A percentile compares a stretch with the other conserved stretches of the same genome.
Conservation (phyloP, 2,329 filamentous ascomycete species). For the Drechslera avenae region DNA sequence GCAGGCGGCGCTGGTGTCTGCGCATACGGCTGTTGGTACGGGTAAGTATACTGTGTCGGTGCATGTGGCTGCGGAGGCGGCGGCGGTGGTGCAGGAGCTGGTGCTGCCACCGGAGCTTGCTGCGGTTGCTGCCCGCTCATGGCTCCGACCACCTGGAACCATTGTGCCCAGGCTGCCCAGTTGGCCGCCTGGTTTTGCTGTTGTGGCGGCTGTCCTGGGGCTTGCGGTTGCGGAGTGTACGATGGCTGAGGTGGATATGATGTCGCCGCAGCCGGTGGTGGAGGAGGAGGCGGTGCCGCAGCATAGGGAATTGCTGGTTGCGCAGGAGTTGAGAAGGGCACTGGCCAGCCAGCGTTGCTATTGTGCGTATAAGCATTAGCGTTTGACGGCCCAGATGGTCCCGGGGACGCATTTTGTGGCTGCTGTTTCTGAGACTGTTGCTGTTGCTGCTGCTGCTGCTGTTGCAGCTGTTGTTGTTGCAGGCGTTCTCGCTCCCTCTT, state of each 20-base stretch:
- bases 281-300: constrained; percentile 21
- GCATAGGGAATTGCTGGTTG: constrained; percentile 26
- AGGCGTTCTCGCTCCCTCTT: constrained; percentile 34
- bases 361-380: constrained; percentile 30
- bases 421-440: constrained; percentile 15
- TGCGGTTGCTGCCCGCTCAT: constrained; percentile 31
- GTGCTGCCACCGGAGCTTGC: constrained; percentile 25
- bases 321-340: constrained; percentile 21
- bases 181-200: constrained; percentile 37
- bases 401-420: constrained; percentile 25
- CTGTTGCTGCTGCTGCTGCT: constrained; percentile 18
- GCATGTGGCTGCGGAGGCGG: constrained; percentile 21
- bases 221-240: constrained; percentile 20
- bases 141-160: constrained; percentile 32
- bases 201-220: constrained; percentile 10
- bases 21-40: constrained; percentile 29
- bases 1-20: constrained; percentile 28
- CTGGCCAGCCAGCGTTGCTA: constrained; percentile 26
- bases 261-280: constrained; percentile 17
- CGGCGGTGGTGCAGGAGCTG: constrained; percentile 27
- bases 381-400: constrained; percentile 26
- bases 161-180: constrained; percentile 36
- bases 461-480: constrained; percentile 14
- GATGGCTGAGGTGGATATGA: constrained; percentile 22
- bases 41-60: constrained; percentile 31